phyloP scores from a whole-genome alignment of 2,329 filamentous ascomycete species.

The Zymoseptoria tritici region DNA sequence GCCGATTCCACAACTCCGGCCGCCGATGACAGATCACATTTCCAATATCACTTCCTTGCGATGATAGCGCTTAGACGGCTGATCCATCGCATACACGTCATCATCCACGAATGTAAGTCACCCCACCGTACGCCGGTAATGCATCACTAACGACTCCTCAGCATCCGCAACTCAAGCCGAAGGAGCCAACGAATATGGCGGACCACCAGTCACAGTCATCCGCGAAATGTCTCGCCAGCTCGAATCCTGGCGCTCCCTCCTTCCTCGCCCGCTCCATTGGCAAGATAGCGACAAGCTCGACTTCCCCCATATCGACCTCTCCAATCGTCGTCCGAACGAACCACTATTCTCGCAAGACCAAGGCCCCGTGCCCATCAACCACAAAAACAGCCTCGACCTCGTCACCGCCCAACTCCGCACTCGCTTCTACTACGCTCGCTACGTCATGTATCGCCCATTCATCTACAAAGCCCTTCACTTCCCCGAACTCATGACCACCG shows the following conservation, averaged over 20 bases:
- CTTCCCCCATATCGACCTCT: slow-evolving; percentile 31
- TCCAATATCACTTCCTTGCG: slow-evolving; percentile 53
- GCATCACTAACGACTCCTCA: slow-evolving; percentile 5
- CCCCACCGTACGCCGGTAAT: neutral
- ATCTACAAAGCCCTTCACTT: slow-evolving; percentile 54
- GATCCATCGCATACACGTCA: slow-evolving; percentile 46
- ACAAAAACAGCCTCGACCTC: slow-evolving; percentile 49
- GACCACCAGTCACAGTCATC: slow-evolving; percentile 38
- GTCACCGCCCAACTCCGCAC: slow-evolving; percentile 52
- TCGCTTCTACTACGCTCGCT: slow-evolving; percentile 53
- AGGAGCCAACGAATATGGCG: slow-evolving; percentile 29
- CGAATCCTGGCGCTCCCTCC: slow-evolving; percentile 50
- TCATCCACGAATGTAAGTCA: slow-evolving; percentile 46
- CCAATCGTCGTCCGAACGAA: slow-evolving; percentile 20
- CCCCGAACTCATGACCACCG: slow-evolving; percentile 46
- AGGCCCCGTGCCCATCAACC: slow-evolving; percentile 37
- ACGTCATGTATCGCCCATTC: slow-evolving; percentile 51
- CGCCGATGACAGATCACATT: slow-evolving; percentile 45
- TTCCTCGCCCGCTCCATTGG: slow-evolving; percentile 52
- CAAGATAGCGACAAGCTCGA: slow-evolving; percentile 44
- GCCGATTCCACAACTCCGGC: slow-evolving; percentile 26
- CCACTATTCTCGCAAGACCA: slow-evolving; percentile 44
- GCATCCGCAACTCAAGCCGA: slow-evolving; percentile 24
- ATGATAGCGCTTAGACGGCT: slow-evolving; percentile 52
- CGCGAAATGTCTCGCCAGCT: slow-evolving; percentile 48